Base-by-base conservation (phyloP, 2,329 filamentous ascomycete genomes). In the Sarocladiaceae sp. region DNA sequence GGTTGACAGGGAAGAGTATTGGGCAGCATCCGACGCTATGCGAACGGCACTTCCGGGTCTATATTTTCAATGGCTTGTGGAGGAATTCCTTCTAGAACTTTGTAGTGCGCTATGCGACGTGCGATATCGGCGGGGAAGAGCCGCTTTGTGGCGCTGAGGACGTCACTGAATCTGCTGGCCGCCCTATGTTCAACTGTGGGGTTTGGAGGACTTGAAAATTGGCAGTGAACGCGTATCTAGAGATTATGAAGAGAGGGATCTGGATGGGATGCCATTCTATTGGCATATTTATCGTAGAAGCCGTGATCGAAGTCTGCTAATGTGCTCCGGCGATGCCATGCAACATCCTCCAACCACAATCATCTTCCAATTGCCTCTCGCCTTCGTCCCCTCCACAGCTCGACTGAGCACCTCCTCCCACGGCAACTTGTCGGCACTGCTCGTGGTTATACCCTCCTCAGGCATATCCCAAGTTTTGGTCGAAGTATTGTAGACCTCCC, bases 401-500 rank as follows among this genome's bases (percentile, higher is more conserved):
- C 66, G 53, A 3, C 69, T 66, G 1, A 81, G 65, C 51, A 73
- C 70, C 1, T 59, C 57, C 53, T 78, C 77, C 78, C 78, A 81
- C 0, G 74, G 64, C 0, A 58, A 57, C 5, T 60, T 55, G 8
- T 59, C 55, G 0, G 17, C 55, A 6, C 50, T 29, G n/a, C 5
- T 10, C 3, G 52, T 55, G 4, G 13, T 17, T 22, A 20, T 48
- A 4, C 13, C 5, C 1, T 59, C 62, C n/a, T 64, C 60, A 0
- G 70, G 70, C 1, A 70, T 53, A 56, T 77, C 78, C 85, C 85
- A 88, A 50, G 67, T 69, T 60, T 86, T 79, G 6, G 80, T 83
- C 0, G 65, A 67, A 1, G 83, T 84, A 62, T 88, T 80, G 66
- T 88, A 88, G 1, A 84, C 75, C 65, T 87, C 81, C 0, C 82